phyloP scores from a whole-genome alignment of 371 early-diverging fungal species.

The Mortierella sp. region DNA sequence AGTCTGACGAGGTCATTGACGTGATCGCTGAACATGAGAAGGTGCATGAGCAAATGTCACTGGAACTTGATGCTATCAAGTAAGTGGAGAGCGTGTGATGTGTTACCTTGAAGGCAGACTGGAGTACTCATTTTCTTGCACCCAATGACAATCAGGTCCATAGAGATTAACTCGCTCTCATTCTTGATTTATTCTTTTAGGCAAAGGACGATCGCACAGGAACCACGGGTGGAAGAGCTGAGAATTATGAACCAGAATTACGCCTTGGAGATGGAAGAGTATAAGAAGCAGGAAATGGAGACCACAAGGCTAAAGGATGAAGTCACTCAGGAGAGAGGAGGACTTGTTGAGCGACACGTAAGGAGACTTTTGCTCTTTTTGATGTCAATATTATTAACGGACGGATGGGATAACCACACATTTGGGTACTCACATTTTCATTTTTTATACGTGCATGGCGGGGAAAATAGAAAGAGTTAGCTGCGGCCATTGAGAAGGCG shows the following conservation, averaged over 20 bases:
- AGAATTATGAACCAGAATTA: conserved; percentile 28
- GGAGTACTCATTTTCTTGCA: not conserved
- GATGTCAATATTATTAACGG: no score
- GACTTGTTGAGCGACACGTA: conserved; percentile 23
- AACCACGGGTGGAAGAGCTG: conserved; percentile 40
- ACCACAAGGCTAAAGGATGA: conserved; percentile 29
- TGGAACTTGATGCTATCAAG: conserved; percentile 31
- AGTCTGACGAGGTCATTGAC: conserved; percentile 31
- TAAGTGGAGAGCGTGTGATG: not conserved
- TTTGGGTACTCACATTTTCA: conserved; percentile 1
- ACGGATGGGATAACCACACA: not conserved
- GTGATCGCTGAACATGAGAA: conserved; percentile 19
- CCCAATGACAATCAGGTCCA: no score
- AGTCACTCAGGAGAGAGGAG: conserved; percentile 26
- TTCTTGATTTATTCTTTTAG: not conserved
- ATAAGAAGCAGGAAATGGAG: conserved; percentile 28
- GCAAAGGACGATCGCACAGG: conserved; percentile 28
- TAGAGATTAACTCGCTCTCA: no score
- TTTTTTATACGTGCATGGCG: conserved; percentile 27
- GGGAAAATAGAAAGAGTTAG: conserved; percentile 27
- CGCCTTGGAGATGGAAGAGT: conserved; percentile 32
- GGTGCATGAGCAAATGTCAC: conserved; percentile 22
- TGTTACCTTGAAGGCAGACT: not conserved
- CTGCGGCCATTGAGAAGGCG: conserved; percentile 24
- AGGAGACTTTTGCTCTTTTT: not conserved